Evolutionary conservation across 805 yeast species (phyloP).

Genomic region (Ogataea minuta): DNA sequence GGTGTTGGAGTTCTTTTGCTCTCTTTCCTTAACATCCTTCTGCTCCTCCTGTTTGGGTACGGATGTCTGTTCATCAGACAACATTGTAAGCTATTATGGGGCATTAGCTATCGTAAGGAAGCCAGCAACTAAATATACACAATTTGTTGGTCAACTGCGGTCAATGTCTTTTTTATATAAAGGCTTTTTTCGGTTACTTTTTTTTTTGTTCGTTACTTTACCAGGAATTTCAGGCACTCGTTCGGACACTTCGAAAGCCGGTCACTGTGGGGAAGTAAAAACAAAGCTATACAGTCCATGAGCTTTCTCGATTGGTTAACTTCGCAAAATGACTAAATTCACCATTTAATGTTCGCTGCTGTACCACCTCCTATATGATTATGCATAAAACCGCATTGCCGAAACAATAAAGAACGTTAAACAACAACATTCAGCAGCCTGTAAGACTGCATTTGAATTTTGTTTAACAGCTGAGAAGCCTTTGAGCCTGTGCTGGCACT

Average conservation of each 20-base stretch:
- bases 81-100: slow-evolving; percentile 3
- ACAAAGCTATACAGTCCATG: too few relatives aligned
- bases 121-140: background rate
- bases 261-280: too few relatives aligned
- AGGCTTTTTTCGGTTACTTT: slow-evolving; percentile 2
- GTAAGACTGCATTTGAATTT: slow-evolving; percentile 22
- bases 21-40: slow-evolving; percentile 2
- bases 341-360: background rate
- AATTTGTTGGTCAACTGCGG: background rate
- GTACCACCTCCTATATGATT: slow-evolving; percentile 1
- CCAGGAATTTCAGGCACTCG: too few relatives aligned
- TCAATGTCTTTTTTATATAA: background rate
- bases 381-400: slow-evolving; percentile 3
- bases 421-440: slow-evolving; percentile 17
- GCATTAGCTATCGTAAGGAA: background rate
- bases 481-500: slow-evolving; percentile 13
- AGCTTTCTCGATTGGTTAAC: too few relatives aligned
- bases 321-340: background rate
- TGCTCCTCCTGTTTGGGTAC: slow-evolving; percentile 11
- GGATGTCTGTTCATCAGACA: slow-evolving; percentile 12
- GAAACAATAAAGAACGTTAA: background rate
- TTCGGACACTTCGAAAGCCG: too few relatives aligned
- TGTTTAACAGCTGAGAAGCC: slow-evolving; percentile 6
- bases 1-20: slow-evolving; percentile 30
- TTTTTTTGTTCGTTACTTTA: background rate